Evolutionary conservation across 495 filamentous ascomycete species (phyloP).

Genomic region (Aspergillus campestris): DNA sequence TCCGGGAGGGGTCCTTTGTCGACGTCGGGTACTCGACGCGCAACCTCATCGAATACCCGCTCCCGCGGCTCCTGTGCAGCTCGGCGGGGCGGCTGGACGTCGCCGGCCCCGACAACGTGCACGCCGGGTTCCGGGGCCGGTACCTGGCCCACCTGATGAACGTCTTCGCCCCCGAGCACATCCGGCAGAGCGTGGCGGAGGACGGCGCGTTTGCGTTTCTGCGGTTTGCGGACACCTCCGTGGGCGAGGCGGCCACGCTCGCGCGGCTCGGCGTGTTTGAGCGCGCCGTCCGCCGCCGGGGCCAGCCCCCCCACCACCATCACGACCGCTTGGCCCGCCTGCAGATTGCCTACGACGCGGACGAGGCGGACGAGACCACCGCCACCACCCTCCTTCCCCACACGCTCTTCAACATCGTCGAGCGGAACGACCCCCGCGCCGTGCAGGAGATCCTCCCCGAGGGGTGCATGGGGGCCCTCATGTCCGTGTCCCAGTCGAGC

Average conservation of each 20-base stretch:
- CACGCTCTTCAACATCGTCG: constrained; percentile 70
- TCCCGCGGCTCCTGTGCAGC: constrained; percentile 71
- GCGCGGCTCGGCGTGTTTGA: constrained; percentile 55
- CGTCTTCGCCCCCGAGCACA: constrained; percentile 77
- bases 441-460: constrained; percentile 62
- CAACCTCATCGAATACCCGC: constrained; percentile 71
- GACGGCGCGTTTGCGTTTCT: constrained; percentile 79
- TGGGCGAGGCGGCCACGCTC: constrained; percentile 56
- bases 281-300: constrained; percentile 52
- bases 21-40: constrained; percentile 80
- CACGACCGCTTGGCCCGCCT: constrained; percentile 41
- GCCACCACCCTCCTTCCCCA: constrained; percentile 52
- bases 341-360: constrained; percentile 52
- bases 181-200: constrained; percentile 48
- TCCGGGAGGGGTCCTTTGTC: constrained; percentile 76
- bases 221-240: constrained; percentile 72
- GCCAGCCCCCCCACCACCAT: constrained; percentile 15
- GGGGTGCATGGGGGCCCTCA: constrained; percentile 62
- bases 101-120: constrained; percentile 63
- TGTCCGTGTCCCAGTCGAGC: constrained; percentile 64
- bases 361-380: constrained; percentile 35
- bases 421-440: constrained; percentile 57
- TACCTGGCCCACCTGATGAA: constrained; percentile 75
- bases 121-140: constrained; percentile 66
- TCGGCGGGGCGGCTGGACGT: constrained; percentile 69